Conservation (phyloP, 371 early-diverging fungal genomes). For the Phascolomyces articulosus region DNA sequence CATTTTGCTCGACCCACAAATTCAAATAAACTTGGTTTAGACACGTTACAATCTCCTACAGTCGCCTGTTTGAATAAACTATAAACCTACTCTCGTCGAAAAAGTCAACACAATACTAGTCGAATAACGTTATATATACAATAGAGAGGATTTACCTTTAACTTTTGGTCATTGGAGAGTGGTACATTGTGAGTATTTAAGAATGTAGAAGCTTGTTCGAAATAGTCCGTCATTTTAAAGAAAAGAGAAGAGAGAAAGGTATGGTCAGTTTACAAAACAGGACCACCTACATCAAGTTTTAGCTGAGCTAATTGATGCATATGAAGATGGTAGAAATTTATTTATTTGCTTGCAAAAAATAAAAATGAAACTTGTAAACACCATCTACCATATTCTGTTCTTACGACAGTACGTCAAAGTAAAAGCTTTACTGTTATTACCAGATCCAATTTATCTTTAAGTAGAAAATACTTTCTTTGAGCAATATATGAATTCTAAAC, state of each 20-base stretch:
- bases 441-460: too few species aligned
- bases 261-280: too few species aligned
- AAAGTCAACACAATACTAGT: not conserved
- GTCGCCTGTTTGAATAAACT: slow-evolving; percentile 53
- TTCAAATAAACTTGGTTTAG: slow-evolving; percentile 46
- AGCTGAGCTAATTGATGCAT: too few species aligned
- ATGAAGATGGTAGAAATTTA: too few species aligned
- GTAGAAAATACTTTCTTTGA: too few species aligned
- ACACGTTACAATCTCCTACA: slow-evolving; percentile 38
- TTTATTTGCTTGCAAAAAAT: too few species aligned
- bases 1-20: slow-evolving; percentile 54
- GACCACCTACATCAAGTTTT: too few species aligned
- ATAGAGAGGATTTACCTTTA: slow-evolving; percentile 38
- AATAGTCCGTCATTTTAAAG: slow-evolving; percentile 7
- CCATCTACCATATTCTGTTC: too few species aligned
- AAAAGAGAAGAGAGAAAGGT: not conserved
- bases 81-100: slow-evolving; percentile 35
- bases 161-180: slow-evolving; percentile 41
- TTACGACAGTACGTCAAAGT: too few species aligned
- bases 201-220: slow-evolving; percentile 45
- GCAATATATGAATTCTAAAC: too few species aligned
- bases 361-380: too few species aligned
- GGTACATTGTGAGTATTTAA: slow-evolving; percentile 34
- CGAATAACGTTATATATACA: not conserved
- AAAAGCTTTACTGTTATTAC: too few species aligned